Base-by-base conservation (phyloP, 2,329 filamentous ascomycete species). In the Hypoxylon rubiginosum region DNA sequence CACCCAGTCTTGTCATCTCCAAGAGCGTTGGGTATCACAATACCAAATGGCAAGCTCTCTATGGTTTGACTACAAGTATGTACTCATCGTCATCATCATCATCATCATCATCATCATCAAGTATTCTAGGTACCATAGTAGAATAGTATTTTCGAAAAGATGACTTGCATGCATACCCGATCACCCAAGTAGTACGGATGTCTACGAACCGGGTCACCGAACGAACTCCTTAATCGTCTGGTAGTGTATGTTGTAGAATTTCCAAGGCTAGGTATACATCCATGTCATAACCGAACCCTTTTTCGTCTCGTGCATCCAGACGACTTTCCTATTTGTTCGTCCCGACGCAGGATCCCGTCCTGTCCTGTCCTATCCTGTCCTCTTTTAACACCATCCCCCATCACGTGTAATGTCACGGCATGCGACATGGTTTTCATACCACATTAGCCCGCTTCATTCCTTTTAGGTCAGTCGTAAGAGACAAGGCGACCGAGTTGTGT, bases 241-340 rank as follows among this genome's bases (percentile, higher is more conserved):
- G 46, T 58, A 60, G 26, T 58, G 49, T 45, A 62, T 58, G 49
- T 54, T 59, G 28, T 63, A 58, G 52, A 66, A 63, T 55, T 55
- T 55, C 49, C 55, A 66, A 66, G 55, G 66, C 48, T 63, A 63
- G 55, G 55, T 62, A 51, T 55, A 61, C 56, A 58, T 58, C 53
- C 57, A 66, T 66, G 49, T 32, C 43, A 52, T 56, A 48, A 41
- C 46, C 50, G 30, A 21, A 28, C 34, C 54, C 43, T 32, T 24
- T 24, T 48, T 54, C 41, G 58, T 49, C 43, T 17, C 24, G 9
- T 32, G 45, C 54, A 24, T 52, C 41, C 39, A 54, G 13, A 57
- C 52, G 46, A 43, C 36, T n/a, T 57, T 58, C 56, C 28, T 41
- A 32, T 24, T 59, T 46, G 48, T 52, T 49, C 32, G 50, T 39